Conservation (phyloP, 768 basidiomycete species). For the Suillus bovinus region DNA sequence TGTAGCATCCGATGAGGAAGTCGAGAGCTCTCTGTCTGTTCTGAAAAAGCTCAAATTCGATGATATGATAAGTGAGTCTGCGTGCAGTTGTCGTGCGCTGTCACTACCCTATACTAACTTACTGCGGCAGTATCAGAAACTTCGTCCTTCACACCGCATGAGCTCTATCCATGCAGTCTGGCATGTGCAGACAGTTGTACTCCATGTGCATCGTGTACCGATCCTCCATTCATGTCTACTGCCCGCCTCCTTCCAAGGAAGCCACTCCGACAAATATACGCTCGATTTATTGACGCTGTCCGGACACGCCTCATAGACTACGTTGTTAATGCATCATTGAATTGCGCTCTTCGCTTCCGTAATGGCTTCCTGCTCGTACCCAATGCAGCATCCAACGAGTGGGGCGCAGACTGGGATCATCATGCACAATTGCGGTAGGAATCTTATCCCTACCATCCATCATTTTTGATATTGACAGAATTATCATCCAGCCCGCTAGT, state of each 20-base stretch:
- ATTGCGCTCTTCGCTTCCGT: conserved; percentile 50
- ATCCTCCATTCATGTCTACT: conserved; percentile 29
- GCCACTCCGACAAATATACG: conserved; percentile 40
- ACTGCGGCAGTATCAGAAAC: conserved; percentile 40
- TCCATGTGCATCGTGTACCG: conserved; percentile 42
- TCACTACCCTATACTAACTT: conserved; percentile 9
- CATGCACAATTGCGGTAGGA: conserved; percentile 47
- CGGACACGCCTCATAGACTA: conserved; percentile 53
- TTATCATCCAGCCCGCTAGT: conserved; percentile 51
- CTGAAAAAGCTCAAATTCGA: conserved; percentile 46
- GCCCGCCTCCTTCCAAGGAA: conserved; percentile 46
- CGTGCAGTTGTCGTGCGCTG: conserved; percentile 2
- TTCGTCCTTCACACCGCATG: conserved; percentile 46
- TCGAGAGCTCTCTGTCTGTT: conserved; percentile 30
- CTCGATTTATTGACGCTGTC: conserved; percentile 63
- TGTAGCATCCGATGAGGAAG: conserved; percentile 39
- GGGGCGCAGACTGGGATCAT: conserved; percentile 68
- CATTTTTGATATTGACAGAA: conserved; percentile 5
- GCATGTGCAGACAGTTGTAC: conserved; percentile 40
- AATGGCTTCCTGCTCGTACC: conserved; percentile 65
- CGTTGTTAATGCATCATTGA: conserved; percentile 46
- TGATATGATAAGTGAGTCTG: conserved; percentile 51
- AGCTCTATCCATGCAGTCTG: conserved; percentile 55
- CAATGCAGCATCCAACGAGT: conserved; percentile 47
- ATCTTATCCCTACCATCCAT: not conserved